Percentiles rank a stretch among this genome's conserved stretches.
These are phyloP conservation scores for Suillus variegatus DNA, from an alignment of 768 basidiomycete genomes.

Conservation along the genomic window DNA sequence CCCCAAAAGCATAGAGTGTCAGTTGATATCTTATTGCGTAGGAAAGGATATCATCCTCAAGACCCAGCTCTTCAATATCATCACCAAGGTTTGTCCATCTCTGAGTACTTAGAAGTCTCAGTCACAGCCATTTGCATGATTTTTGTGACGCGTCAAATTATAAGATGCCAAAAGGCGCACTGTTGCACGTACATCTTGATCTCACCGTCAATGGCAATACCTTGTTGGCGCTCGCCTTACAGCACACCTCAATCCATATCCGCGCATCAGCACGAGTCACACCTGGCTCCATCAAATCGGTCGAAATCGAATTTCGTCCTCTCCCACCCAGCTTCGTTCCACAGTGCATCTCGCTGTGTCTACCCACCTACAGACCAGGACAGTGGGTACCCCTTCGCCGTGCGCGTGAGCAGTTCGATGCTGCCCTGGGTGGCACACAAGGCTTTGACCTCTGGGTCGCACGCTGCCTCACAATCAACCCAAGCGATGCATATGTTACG, in stretches of 20 bases:
- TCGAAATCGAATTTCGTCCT: constrained; percentile 55
- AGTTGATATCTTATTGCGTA: constrained; percentile 18
- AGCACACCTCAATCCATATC: constrained; percentile 64
- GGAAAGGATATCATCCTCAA: constrained; percentile 58
- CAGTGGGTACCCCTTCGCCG: constrained; percentile 56
- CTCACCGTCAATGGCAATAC: constrained; percentile 60
- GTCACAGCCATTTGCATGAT: constrained; percentile 3
- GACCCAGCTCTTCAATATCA: constrained; percentile 61
- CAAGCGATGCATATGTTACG: constrained; percentile 69
- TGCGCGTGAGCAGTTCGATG: constrained; percentile 55
- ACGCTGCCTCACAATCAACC: constrained; percentile 63
- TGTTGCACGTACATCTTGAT: constrained; percentile 77
- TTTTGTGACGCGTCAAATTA: background rate
- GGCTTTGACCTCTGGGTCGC: constrained; percentile 73
- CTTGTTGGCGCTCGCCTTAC: constrained; percentile 54
- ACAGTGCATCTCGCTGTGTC: constrained; percentile 31
- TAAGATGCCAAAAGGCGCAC: constrained; percentile 80
- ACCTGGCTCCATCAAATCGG: constrained; percentile 38
- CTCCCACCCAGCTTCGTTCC: constrained; percentile 35
- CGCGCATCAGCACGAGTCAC: constrained; percentile 43
- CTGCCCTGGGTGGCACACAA: constrained; percentile 54
- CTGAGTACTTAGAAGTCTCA: background rate
- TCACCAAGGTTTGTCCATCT: constrained; percentile 50
- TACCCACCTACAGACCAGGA: constrained; percentile 42
- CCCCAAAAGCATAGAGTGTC: background rate